Evolutionary conservation across 768 basidiomycete species (phyloP).

Genomic region (Baorangia bicolor): DNA sequence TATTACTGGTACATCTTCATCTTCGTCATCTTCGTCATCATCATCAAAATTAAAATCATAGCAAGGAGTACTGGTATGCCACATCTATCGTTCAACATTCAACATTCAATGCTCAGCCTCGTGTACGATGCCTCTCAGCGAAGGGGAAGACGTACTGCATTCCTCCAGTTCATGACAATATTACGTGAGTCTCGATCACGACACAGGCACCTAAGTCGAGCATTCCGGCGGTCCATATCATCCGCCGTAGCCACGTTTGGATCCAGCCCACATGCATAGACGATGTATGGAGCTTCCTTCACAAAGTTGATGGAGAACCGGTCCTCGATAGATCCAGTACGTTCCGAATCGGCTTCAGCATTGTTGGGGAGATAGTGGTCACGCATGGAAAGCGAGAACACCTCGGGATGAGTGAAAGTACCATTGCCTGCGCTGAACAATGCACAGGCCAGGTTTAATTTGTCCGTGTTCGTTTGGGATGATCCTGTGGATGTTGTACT

Average conservation of each 20-base stretch:
- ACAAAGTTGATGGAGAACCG: neutral
- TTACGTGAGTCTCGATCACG: too few species aligned
- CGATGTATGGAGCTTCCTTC: neutral
- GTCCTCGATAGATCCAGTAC: neutral
- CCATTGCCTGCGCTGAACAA: neutral
- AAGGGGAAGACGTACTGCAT: neutral
- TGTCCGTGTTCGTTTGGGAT: neutral
- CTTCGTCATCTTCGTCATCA: too few species aligned
- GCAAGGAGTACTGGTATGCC: neutral
- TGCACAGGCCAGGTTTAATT: constrained; percentile 9
- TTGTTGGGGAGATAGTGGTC: rapidly evolving
- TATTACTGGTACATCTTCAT: too few species aligned
- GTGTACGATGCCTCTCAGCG: neutral
- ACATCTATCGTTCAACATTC: neutral
- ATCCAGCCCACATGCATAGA: constrained; percentile 5
- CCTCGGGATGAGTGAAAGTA: neutral
- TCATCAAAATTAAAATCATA: too few species aligned
- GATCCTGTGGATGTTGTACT: neutral
- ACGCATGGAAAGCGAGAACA: neutral
- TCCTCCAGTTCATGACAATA: neutral
- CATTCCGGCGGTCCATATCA: constrained; percentile 10
- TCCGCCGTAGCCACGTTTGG: constrained; percentile 5
- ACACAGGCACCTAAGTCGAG: neutral
- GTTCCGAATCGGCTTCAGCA: neutral
- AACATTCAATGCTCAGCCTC: neutral